Evolutionary conservation across 2,329 filamentous ascomycete species (phyloP), one percentile per base, ranked within the genome.

Genomic region (Diaporthe sp.): DNA sequence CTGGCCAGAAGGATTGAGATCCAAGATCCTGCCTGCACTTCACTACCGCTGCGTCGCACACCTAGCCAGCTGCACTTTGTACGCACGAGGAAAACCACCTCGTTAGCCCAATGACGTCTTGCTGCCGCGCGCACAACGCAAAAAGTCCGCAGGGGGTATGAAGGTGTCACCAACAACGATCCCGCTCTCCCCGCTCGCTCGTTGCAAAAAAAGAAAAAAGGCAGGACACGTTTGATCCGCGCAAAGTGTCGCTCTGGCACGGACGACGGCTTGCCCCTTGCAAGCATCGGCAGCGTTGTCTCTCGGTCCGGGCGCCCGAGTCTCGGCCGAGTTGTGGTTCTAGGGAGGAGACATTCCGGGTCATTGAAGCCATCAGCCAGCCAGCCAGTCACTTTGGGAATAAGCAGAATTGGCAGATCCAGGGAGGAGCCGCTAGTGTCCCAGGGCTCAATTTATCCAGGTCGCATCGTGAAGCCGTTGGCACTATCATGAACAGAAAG

Each of bases 291-390:
- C 39, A 39, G 42, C 42, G 27, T 17, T 53, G 32, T 68, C 19
- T 68, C 63, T 68, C 63, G 63, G 63, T 39, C 63, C 63, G 63
- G 22, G n/a, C 32, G 44, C 63, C 63, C 63, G 63, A 53, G 47
- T 68, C 63, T 68, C 63, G 47, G 63, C 32, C 32, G 44, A 47
- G 9, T 53, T 50, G 22, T 6, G 32, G 39, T 7, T 15, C 63
- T 39, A 68, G 63, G 63, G 63, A 68, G 63, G 47, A 53, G 44
- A 30, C 47, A 68, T 68, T 53, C 63, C 63, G 63, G 22, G 15
- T 15, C 32, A 27, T 17, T n/a, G 32, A 27, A 51, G 44, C 63
- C 42, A 25, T 25, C 44, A 37, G 44, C 44, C 44, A 37, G 22
- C 15, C 32, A 17, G 32, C 8, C 25, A 12, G 17, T 44, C 25